Percentiles rank a stretch among this genome's conserved stretches.
Conservation (phyloP, 192 early-diverging fungal genomes). For the Rhizoclosmatium sp. region DNA sequence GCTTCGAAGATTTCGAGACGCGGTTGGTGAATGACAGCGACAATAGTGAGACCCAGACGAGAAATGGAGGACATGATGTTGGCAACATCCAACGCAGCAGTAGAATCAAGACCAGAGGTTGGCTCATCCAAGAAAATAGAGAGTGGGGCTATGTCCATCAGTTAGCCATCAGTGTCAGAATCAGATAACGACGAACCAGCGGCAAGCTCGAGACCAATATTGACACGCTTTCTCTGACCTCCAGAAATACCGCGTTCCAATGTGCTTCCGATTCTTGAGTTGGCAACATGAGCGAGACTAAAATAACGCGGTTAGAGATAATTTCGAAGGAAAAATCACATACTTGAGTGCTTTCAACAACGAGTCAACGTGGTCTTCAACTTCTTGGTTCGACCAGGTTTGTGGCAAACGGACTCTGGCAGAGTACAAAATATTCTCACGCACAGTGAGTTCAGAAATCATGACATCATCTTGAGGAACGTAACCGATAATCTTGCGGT, state of each 20-base stretch:
- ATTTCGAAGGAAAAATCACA: neutral
- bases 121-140: slow-evolving; percentile 86
- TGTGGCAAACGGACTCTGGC: slow-evolving; percentile 77
- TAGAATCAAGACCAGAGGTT: slow-evolving; percentile 77
- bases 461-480: slow-evolving; percentile 48
- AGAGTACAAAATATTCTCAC: slow-evolving; percentile 75
- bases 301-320: neutral
- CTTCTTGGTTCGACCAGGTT: slow-evolving; percentile 66
- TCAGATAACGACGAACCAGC: slow-evolving; percentile 36
- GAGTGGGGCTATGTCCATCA: slow-evolving; percentile 56
- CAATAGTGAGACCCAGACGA: slow-evolving; percentile 65
- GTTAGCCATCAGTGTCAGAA: too few relatives aligned
- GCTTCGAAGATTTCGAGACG: slow-evolving; percentile 79
- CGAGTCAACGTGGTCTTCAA: slow-evolving; percentile 66
- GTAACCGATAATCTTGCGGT: slow-evolving; percentile 47
- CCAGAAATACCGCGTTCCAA: slow-evolving; percentile 79
- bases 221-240: slow-evolving; percentile 84
- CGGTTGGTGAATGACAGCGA: slow-evolving; percentile 83
- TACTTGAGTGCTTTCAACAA: slow-evolving; percentile 27
- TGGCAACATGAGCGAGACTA: slow-evolving; percentile 67
- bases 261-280: slow-evolving; percentile 74
- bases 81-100: slow-evolving; percentile 71
- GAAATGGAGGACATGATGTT: slow-evolving; percentile 77
- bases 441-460: slow-evolving; percentile 65
- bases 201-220: slow-evolving; percentile 83